Evolutionary conservation across 805 yeast species (phyloP).

Genomic region (Lachancea mirantina): DNA sequence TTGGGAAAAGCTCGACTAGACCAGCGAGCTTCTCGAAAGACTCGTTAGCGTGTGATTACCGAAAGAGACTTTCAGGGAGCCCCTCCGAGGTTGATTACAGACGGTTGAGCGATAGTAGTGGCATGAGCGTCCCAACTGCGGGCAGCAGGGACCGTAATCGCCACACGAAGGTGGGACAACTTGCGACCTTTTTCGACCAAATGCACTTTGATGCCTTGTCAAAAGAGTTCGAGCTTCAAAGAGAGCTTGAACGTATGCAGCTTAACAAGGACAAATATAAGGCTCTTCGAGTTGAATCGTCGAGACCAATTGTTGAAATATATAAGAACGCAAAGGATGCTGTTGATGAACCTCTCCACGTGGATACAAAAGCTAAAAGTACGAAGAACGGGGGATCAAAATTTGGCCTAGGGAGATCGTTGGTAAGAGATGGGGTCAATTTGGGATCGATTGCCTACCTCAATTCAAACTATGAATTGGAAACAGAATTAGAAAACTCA

Average conservation of each 20-base stretch:
- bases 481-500: constrained; percentile 26
- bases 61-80: no score
- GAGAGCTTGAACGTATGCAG: constrained; percentile 69
- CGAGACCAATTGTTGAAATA: constrained; percentile 85
- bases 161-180: constrained; percentile 48
- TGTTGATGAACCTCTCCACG: constrained; percentile 49
- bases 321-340: constrained; percentile 86
- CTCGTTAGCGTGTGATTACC: no score
- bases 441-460: not conserved
- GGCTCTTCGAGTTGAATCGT: constrained; percentile 62
- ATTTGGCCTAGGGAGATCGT: not conserved
- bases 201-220: constrained; percentile 77
- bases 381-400: not conserved
- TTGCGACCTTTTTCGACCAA: constrained; percentile 62
- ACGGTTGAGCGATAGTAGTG: constrained; percentile 12
- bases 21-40: no score
- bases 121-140: constrained; percentile 10
- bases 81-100: no score
- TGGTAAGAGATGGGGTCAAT: not conserved
- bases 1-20: not conserved
- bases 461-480: constrained; percentile 15
- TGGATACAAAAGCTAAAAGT: constrained; percentile 16
- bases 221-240: constrained; percentile 76
- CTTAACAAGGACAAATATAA: constrained; percentile 52
- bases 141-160: constrained; percentile 16